Percentiles rank a stretch among this genome's conserved stretches.
Evolutionary conservation across 2,329 filamentous ascomycete genomes (phyloP).

Genomic region (Cercospora citrullina): DNA sequence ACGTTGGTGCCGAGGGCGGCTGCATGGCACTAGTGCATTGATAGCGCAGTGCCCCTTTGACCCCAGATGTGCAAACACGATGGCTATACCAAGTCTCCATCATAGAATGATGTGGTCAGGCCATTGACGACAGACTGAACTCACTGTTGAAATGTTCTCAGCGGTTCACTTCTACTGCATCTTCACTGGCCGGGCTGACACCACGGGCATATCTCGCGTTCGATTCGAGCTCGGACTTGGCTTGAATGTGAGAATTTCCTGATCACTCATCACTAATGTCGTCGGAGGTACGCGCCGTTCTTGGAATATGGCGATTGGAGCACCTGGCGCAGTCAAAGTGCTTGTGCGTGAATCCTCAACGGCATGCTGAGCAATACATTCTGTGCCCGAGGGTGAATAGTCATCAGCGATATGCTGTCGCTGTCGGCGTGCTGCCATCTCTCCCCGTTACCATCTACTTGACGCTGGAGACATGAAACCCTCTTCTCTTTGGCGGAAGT

Average conservation of each 20-base stretch:
- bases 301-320: not conserved
- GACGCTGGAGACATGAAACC: not conserved
- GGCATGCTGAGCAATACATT: not conserved
- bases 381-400: not conserved
- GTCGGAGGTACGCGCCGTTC: not conserved
- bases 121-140: too few relatives aligned
- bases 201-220: not conserved
- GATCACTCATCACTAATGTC: constrained; percentile 15
- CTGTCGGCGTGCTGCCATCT: not conserved
- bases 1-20: not conserved
- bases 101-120: not conserved
- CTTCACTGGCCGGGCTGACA: not conserved
- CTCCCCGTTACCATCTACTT: not conserved
- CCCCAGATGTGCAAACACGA: not conserved
- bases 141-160: not conserved
- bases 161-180: not conserved
- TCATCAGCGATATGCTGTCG: not conserved
- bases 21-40: not conserved
- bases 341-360: not conserved
- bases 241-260: not conserved
- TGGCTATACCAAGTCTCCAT: not conserved
- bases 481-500: not conserved
- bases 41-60: not conserved
- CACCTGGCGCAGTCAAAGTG: not conserved
- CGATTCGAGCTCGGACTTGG: not conserved